Evolutionary conservation across 257 asterid species (phyloP).

Genomic region (Dorcoceras hygrometricum): DNA sequence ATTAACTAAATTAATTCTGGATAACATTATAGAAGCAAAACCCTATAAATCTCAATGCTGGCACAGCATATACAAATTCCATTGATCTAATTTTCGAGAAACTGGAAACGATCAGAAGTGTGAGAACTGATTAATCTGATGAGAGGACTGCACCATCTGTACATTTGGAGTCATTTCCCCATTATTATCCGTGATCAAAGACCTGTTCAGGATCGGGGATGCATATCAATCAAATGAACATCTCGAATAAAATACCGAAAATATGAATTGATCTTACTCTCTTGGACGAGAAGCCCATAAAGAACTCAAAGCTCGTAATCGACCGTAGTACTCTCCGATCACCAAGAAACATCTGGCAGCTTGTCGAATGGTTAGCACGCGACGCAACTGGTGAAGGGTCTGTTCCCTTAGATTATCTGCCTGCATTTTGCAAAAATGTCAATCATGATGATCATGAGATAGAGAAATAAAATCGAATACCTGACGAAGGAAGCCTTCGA

Average conservation of each 20-base stretch:
- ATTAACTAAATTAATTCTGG: constrained; percentile 28
- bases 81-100: constrained; percentile 25
- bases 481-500: constrained; percentile 89
- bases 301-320: constrained; percentile 86
- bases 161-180: constrained; percentile 65
- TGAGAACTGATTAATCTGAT: constrained; percentile 64
- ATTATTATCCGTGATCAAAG: constrained; percentile 50
- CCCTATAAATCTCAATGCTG: constrained; percentile 24
- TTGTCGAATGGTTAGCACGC: constrained; percentile 77
- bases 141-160: constrained; percentile 72
- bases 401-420: constrained; percentile 93
- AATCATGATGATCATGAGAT: background rate
- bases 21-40: constrained; percentile 26
- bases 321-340: constrained; percentile 86
- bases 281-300: constrained; percentile 90
- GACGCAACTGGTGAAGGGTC: constrained; percentile 73
- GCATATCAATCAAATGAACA: background rate
- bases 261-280: constrained; percentile 51
- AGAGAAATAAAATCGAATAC: constrained; percentile 28
- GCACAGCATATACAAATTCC: constrained; percentile 18
- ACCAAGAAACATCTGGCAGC: constrained; percentile 80
- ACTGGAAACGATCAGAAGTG: constrained; percentile 42
- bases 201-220: constrained; percentile 27
- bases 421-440: constrained; percentile 31
- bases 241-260: too few species aligned